Percentiles rank a stretch among this genome's conserved stretches.
These are phyloP conservation scores for Sisymbrium irio DNA, from an alignment of 345 rosid species.

Conservation along the genomic window DNA sequence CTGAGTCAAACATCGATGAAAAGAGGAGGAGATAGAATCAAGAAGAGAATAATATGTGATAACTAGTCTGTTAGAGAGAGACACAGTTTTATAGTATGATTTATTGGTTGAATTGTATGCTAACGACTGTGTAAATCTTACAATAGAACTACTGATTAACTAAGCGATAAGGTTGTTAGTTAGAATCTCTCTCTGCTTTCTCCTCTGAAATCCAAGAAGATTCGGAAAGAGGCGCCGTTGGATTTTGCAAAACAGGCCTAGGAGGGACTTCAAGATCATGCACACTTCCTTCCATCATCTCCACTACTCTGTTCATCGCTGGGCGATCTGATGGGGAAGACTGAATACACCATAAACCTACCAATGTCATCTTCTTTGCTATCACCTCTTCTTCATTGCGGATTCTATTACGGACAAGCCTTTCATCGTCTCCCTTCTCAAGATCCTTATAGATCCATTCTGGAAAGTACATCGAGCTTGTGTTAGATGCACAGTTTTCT, in stretches of 20 bases:
- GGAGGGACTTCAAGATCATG: slow-evolving; percentile 28
- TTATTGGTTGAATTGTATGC: neutral
- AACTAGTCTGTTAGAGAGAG: too few relatives aligned
- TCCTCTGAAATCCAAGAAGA: slow-evolving; percentile 2
- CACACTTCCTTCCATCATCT: slow-evolving; percentile 39
- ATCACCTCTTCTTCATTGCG: slow-evolving; percentile 8
- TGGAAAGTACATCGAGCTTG: slow-evolving; percentile 41
- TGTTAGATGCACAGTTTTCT: neutral
- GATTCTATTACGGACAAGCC: neutral
- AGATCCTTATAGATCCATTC: slow-evolving; percentile 33
- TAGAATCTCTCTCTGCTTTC: neutral
- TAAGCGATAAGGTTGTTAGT: neutral
- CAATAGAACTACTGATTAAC: neutral
- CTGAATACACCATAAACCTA: slow-evolving; percentile 43
- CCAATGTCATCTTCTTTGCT: slow-evolving; percentile 29
- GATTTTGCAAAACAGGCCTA: slow-evolving; percentile 10
- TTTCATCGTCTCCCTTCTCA: slow-evolving; percentile 9
- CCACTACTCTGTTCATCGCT: slow-evolving; percentile 29
- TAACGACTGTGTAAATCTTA: neutral
- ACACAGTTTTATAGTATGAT: too few relatives aligned
- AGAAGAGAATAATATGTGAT: neutral
- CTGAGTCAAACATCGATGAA: too few relatives aligned
- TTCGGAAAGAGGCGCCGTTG: neutral
- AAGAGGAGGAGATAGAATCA: neutral
- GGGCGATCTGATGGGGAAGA: slow-evolving; percentile 32